These are phyloP conservation scores for Daldinia grandis DNA, from an alignment of 495 filamentous ascomycete species.

Conservation along the genomic window DNA sequence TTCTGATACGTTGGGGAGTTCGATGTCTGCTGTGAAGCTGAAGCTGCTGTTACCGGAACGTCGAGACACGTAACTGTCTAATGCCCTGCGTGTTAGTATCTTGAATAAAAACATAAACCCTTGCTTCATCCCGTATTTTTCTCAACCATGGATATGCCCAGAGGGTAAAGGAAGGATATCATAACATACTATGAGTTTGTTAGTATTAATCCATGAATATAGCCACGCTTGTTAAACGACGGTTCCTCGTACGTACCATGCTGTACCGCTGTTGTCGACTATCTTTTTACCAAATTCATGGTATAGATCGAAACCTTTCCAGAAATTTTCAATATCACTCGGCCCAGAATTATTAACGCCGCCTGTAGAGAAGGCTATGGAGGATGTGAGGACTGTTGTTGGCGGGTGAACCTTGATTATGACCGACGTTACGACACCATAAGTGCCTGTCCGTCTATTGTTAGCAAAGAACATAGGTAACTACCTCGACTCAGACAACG, in stretches of 20 bases:
- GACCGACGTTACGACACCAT: slow-evolving; percentile 59
- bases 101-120: not conserved
- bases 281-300: slow-evolving; percentile 41
- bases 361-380: slow-evolving; percentile 45
- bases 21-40: slow-evolving; percentile 41
- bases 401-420: slow-evolving; percentile 50
- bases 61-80: slow-evolving; percentile 40
- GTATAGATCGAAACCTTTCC: slow-evolving; percentile 42
- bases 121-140: not conserved
- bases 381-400: slow-evolving; percentile 39
- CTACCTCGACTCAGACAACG: not conserved
- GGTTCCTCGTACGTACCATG: slow-evolving; percentile 33
- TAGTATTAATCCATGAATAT: slow-evolving; percentile 14
- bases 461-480: slow-evolving; percentile 9
- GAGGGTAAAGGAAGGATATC: not conserved
- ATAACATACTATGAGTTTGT: slow-evolving; percentile 25
- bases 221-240: not conserved
- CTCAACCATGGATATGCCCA: not conserved
- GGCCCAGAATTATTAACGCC: slow-evolving; percentile 49
- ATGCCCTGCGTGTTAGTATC: not conserved
- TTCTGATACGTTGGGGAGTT: slow-evolving; percentile 44
- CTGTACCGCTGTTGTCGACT: slow-evolving; percentile 42
- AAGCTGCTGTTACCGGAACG: slow-evolving; percentile 33
- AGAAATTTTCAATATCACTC: slow-evolving; percentile 29
- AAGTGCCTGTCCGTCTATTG: slow-evolving; percentile 49